These are phyloP conservation scores for Dysphania ambrosioides DNA, from an alignment of 148 eudicot genomes.

Conservation along the genomic window DNA sequence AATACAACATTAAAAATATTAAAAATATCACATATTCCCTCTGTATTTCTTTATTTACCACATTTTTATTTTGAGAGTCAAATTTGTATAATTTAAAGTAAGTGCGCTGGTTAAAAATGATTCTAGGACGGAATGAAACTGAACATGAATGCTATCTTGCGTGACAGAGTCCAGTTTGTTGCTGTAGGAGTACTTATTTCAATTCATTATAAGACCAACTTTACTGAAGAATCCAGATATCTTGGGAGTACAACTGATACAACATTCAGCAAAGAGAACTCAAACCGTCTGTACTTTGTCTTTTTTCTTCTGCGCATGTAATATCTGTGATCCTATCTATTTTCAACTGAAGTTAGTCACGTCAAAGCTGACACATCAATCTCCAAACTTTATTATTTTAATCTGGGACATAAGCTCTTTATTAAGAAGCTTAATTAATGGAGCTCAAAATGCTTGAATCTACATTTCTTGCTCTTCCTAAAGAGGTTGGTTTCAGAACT, in stretches of 20 bases:
- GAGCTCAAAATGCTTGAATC: conserved; percentile 26
- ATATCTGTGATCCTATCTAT: not conserved
- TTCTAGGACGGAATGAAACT: too few species aligned
- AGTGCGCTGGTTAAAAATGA: too few species aligned
- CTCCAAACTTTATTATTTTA: not conserved
- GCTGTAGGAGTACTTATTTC: too few species aligned
- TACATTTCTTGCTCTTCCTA: conserved; percentile 7
- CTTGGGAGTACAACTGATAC: not conserved
- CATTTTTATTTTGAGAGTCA: too few species aligned
- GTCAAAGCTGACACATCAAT: not conserved
- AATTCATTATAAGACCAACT: too few species aligned
- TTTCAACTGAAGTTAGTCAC: conserved; percentile 1
- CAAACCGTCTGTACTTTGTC: not conserved
- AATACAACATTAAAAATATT: too few species aligned
- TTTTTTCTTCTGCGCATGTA: not conserved
- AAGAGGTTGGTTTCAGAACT: conserved; percentile 13
- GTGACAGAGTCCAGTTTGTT: too few species aligned
- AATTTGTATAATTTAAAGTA: too few species aligned
- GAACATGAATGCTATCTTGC: too few species aligned
- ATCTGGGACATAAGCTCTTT: conserved; percentile 7
- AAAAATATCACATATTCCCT: too few species aligned
- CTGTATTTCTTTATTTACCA: too few species aligned
- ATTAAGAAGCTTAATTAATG: conserved; percentile 15
- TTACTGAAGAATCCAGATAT: conserved; percentile 1
- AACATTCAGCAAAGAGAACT: not conserved